Evolutionary conservation across 805 yeast genomes (phyloP), one percentile per base, ranked within the genome.

Genomic region (Naumovozyma baii): DNA sequence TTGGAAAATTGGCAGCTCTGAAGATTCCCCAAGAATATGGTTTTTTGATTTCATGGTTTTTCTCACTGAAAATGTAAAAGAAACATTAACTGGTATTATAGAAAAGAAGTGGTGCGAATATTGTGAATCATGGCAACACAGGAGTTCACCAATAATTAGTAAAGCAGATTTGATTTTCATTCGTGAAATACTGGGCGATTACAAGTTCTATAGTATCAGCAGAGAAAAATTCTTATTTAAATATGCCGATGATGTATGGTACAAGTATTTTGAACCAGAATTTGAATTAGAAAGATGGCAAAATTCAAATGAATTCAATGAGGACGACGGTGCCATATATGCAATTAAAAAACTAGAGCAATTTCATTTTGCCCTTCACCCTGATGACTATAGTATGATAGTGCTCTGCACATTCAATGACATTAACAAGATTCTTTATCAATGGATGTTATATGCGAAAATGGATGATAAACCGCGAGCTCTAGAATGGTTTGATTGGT

Each of bases 1-100:
- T 1, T 72, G 77, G 77, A 46, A 56, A 7, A 28, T 44, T 28
- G 31, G 18, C 18, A 31, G 34, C 4, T 12, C 14, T 7, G 2
- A 14, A n/a, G 13, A 33, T 8, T 32, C 39, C 18, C 51, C 53
- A 3, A 39, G 45, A 29, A 0, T 51, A 45, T 43, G 53, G 52
- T 37, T 43, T 25, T 43, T 47, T 20, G 57, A 54, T 35, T 45
- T 50, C 25, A 28, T 40, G 12, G 43, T 40, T 14, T 17, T 50
- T 17, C 18, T 46, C 2, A 40, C 39, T 19, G 38, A 40, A 3
- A 34, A 25, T 9, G 39, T 38, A 5, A 28, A 33, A 17, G 22
- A 31, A 2, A 33, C 28, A 8, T 20, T 51, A 10, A 40, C 42
- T 35, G 41, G 40, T 4, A 36, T 40, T 2, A 20, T 47, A 1